Percentiles rank a stretch among this genome's conserved stretches.
Conservation (phyloP, 495 filamentous ascomycete genomes). For the Baudoinia panamericana region DNA sequence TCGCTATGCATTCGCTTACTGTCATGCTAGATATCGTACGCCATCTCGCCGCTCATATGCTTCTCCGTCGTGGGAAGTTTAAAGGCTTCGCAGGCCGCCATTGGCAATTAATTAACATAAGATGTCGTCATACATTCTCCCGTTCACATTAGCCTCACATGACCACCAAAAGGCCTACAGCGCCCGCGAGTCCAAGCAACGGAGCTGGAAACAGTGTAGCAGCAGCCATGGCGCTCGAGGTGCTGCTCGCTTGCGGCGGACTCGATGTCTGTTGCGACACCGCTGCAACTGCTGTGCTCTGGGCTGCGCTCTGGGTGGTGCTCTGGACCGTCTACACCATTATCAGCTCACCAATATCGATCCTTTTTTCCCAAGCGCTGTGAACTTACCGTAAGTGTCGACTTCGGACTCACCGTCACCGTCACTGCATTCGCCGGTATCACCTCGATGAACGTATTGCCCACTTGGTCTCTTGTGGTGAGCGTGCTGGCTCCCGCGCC, state of each 20-base stretch:
- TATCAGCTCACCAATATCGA: too few species aligned
- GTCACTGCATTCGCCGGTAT: background rate
- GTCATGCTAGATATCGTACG: slow-evolving; percentile 11
- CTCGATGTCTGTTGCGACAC: too few species aligned
- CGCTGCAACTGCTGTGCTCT: too few species aligned
- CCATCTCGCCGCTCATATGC: slow-evolving; percentile 19
- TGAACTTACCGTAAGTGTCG: background rate
- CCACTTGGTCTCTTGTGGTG: background rate
- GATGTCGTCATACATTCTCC: background rate
- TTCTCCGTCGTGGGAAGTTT: slow-evolving; percentile 17
- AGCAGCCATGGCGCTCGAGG: too few species aligned
- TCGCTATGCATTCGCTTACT: slow-evolving; percentile 2
- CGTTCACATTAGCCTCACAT: background rate
- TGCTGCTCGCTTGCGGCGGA: too few species aligned
- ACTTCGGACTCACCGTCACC: background rate
- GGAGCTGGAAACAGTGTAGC: too few species aligned
- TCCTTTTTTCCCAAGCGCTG: background rate
- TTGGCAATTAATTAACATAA: slow-evolving; percentile 2
- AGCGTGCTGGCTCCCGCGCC: slow-evolving; percentile 2
- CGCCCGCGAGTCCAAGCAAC: too few species aligned
- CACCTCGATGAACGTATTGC: slow-evolving; percentile 7
- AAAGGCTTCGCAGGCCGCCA: slow-evolving; percentile 18
- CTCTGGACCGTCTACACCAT: too few species aligned
- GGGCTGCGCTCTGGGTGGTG: too few species aligned
- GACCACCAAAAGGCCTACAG: background rate